phyloP scores from a whole-genome alignment of 2,329 filamentous ascomycete genomes.

The Colletotrichum horii region DNA sequence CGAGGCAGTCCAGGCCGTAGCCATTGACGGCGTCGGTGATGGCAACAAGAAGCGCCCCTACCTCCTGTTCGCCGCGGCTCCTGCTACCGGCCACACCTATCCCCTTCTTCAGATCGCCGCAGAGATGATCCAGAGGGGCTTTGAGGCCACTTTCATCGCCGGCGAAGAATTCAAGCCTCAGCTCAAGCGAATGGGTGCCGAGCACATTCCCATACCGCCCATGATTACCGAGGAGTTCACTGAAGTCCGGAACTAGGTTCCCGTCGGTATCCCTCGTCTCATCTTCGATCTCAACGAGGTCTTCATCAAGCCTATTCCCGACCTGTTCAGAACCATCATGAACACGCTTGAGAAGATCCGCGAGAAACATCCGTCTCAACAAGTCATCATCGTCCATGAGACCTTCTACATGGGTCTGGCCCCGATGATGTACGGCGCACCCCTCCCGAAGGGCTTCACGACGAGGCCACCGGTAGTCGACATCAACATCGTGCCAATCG shows the following conservation, averaged over 20 bases:
- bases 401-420: slow-evolving; percentile 38
- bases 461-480: slow-evolving; percentile 41
- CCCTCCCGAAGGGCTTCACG: slow-evolving; percentile 40
- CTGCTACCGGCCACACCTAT: slow-evolving; percentile 34
- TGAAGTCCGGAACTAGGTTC: slow-evolving; percentile 20
- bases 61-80: slow-evolving; percentile 31
- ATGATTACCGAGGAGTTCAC: slow-evolving; percentile 23
- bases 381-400: slow-evolving; percentile 51
- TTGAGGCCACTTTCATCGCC: slow-evolving; percentile 46
- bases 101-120: slow-evolving; percentile 37
- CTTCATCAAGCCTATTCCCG: slow-evolving; percentile 37
- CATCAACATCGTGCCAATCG: slow-evolving; percentile 42
- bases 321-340: slow-evolving; percentile 36
- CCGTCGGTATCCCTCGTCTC: slow-evolving; percentile 29
- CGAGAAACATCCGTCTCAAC: slow-evolving; percentile 33
- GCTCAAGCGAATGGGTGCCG: slow-evolving; percentile 41
- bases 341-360: slow-evolving; percentile 37
- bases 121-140: slow-evolving; percentile 42
- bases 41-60: slow-evolving; percentile 27
- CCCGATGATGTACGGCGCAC: slow-evolving; percentile 41
- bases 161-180: slow-evolving; percentile 37
- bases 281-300: slow-evolving; percentile 37
- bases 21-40: not conserved
- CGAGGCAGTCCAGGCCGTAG: not conserved
- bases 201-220: slow-evolving; percentile 30